Conservation (phyloP, 1,284 basidiomycete genomes). For the Leccinum pachyderme region DNA sequence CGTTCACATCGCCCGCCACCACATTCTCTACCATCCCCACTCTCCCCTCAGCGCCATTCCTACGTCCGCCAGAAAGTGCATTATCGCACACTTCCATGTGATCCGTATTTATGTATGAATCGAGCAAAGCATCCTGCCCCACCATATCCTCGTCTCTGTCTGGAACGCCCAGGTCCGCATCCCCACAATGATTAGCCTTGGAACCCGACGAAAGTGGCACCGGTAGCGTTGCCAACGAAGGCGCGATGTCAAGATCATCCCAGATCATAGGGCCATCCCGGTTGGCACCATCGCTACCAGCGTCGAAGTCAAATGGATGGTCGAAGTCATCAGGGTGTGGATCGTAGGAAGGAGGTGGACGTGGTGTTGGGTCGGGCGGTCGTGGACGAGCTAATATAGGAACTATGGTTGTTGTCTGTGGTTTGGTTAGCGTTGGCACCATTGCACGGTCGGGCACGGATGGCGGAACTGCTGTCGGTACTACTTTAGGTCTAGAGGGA, state of each 20-base stretch:
- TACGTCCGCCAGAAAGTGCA: not conserved
- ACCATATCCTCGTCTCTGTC: constrained; percentile 7
- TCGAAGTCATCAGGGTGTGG: constrained; percentile 19
- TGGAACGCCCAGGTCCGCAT: not conserved
- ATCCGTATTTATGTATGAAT: constrained; percentile 29
- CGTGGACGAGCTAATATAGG: not conserved
- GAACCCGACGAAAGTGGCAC: not conserved
- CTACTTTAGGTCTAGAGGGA: not conserved
- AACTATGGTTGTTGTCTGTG: not conserved
- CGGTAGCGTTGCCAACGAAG: constrained; percentile 3
- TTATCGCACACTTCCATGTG: not conserved
- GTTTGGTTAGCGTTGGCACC: not conserved
- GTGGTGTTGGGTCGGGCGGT: not conserved
- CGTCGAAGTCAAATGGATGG: constrained; percentile 21
- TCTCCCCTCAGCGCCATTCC: not conserved
- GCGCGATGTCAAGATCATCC: constrained; percentile 8
- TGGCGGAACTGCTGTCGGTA: not conserved
- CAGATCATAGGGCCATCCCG: not conserved
- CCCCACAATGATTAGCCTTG: not conserved
- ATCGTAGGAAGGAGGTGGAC: constrained; percentile 3
- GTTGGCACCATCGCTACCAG: not conserved
- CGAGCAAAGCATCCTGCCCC: constrained; percentile 18
- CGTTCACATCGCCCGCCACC: not conserved
- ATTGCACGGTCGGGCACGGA: not conserved
- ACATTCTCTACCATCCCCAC: not conserved